phyloP scores from a whole-genome alignment of 139 green algal genomes.

The Closterium sp. region DNA sequence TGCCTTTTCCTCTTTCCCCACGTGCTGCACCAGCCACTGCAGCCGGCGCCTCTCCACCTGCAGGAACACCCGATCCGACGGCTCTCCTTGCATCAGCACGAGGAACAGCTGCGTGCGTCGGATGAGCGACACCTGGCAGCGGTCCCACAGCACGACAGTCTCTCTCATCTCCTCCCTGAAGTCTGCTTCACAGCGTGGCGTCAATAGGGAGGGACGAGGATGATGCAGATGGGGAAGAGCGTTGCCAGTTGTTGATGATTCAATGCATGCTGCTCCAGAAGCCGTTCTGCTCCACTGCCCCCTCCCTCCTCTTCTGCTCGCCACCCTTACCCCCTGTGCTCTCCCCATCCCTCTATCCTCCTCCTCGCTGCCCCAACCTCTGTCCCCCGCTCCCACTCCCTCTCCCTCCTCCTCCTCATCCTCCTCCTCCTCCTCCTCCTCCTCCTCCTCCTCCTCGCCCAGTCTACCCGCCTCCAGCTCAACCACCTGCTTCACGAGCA shows the following conservation, averaged over 20 bases:
- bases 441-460: no score
- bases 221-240: neutral
- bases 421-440: no score
- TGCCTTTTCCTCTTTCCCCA: neutral
- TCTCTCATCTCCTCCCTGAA: conserved; percentile 30
- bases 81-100: conserved; percentile 19
- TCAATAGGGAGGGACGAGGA: no score
- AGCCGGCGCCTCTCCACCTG: conserved; percentile 24
- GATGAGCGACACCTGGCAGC: conserved; percentile 43
- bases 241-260: neutral
- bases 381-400: no score
- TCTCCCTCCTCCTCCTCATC: no score
- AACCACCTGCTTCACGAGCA: conserved; percentile 44
- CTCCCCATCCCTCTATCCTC: no score
- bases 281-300: neutral
- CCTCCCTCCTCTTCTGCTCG: neutral
- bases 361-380: neutral
- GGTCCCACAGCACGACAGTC: conserved; percentile 45
- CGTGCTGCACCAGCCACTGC: neutral
- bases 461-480: neutral
- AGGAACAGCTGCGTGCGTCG: conserved; percentile 49
- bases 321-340: no score
- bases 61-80: conserved; percentile 35
- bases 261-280: neutral
- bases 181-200: neutral